Conservation (phyloP, 2,329 filamentous ascomycete species). For the Pseudogymnoascus sp. region DNA sequence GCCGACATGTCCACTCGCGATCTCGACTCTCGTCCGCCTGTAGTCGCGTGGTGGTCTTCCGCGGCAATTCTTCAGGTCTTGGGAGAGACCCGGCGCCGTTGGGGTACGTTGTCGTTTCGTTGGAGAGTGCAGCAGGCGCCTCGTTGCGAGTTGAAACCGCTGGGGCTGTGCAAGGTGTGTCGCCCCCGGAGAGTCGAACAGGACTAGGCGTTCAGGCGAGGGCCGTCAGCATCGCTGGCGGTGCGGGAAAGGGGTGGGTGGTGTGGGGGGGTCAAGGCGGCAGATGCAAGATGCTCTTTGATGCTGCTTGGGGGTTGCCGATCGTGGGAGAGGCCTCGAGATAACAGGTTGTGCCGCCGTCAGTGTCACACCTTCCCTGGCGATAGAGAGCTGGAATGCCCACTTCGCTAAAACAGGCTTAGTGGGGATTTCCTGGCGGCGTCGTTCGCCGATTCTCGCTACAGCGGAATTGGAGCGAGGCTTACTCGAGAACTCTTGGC, state of each 20-base stretch:
- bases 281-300: neutral
- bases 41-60: neutral
- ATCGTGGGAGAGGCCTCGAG: constrained; percentile 1
- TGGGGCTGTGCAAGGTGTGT: constrained; percentile 13
- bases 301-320: constrained; percentile 1
- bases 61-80: neutral
- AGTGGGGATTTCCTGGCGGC: neutral
- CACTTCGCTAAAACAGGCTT: neutral
- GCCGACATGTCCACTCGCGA: constrained; percentile 14
- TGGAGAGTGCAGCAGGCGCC: neutral
- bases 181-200: constrained; percentile 3
- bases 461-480: neutral
- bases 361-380: constrained; percentile 8
- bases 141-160: constrained; percentile 4
- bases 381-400: constrained; percentile 7
- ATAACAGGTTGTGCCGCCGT: constrained; percentile 6
- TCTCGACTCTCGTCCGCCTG: neutral
- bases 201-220: constrained; percentile 1
- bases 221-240: neutral
- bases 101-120: neutral
- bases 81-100: neutral
- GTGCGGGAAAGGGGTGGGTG: neutral
- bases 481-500: neutral
- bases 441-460: neutral
- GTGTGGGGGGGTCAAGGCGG: neutral